These are phyloP conservation scores for Saccharomycopsis fibuligera DNA, from an alignment of 805 yeast species.

Conservation along the genomic window DNA sequence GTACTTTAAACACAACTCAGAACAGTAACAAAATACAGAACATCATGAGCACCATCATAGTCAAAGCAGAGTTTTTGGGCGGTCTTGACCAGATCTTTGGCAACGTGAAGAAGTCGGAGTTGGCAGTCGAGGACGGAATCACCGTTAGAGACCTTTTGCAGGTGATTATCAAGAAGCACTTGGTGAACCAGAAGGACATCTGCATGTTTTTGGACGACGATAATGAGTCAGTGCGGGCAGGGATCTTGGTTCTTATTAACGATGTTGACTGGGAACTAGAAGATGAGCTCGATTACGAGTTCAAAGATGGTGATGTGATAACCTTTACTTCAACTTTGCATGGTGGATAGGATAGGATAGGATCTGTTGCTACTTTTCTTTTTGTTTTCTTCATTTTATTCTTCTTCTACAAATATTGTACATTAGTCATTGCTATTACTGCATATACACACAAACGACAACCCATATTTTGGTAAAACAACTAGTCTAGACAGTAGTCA, in stretches of 20 bases:
- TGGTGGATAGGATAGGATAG: too few species aligned
- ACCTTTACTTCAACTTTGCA: conserved; percentile 91
- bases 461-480: too few species aligned
- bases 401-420: not conserved
- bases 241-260: conserved; percentile 83
- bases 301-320: conserved; percentile 70
- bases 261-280: conserved; percentile 97
- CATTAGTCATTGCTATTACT: too few species aligned
- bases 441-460: too few species aligned
- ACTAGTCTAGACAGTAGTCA: not conserved
- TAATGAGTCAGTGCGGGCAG: conserved; percentile 51
- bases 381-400: not conserved
- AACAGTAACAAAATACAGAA: not conserved
- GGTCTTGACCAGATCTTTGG: conserved; percentile 21
- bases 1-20: not conserved
- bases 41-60: conserved; percentile 4
- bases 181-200: conserved; percentile 11
- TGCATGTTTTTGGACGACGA: conserved; percentile 22
- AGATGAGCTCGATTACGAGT: conserved; percentile 75
- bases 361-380: too few species aligned
- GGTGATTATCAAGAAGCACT: conserved; percentile 13
- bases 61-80: conserved; percentile 21
- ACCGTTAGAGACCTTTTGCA: conserved; percentile 14
- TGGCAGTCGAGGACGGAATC: conserved; percentile 10
- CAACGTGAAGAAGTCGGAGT: conserved; percentile 9